Evolutionary conservation across 257 asterid species (phyloP), one percentile per base, ranked within the genome.

Genomic region (Echium plantagineum): DNA sequence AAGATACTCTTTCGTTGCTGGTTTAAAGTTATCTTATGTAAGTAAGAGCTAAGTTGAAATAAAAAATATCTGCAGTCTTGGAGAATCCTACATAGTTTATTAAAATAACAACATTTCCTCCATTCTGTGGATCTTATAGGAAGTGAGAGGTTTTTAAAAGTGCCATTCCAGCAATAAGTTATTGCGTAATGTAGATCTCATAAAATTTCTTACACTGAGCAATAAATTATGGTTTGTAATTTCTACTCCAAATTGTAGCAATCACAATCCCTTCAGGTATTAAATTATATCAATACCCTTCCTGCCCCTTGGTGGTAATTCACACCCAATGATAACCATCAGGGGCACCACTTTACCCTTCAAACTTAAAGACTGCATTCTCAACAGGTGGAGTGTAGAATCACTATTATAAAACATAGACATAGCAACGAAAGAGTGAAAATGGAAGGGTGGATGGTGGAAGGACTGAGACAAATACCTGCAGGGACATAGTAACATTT

Each of bases 401-500:
- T 42, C 49, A 42, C 15, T 10, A 35, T 10, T 2, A 10, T 42
- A 42, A 42, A 42, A 9, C 12, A 42, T 42, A 42, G 17, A 42
- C 49, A 42, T 42, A 13, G 49, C 16, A 42, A 42, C 49, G 13
- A 42, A 10, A 42, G 49, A 42, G 17, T 42, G 49, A 42, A 42
- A 53, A 58, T 19, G 58, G 52, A 71, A 61, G 26, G 26, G 3
- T 24, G 26, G 26, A 24, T 1, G 26, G 26, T 1, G 26, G 26
- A 24, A 24, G 63, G 60, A 48, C 32, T 48, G 19, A 5, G 53
- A 66, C 21, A 6, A 67, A 62, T 78, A 89, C 99, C 99, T 89
- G 99, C 58, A 93, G 83, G 51, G 99, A 93, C 64, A 93, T 72
- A 62, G 82, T 68, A 65, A 89, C 97, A 71, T 93, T 86, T 69